Percentiles rank a stretch among this genome's conserved stretches.
Conservation (phyloP, 805 yeast genomes). For the Candida schatavii region DNA sequence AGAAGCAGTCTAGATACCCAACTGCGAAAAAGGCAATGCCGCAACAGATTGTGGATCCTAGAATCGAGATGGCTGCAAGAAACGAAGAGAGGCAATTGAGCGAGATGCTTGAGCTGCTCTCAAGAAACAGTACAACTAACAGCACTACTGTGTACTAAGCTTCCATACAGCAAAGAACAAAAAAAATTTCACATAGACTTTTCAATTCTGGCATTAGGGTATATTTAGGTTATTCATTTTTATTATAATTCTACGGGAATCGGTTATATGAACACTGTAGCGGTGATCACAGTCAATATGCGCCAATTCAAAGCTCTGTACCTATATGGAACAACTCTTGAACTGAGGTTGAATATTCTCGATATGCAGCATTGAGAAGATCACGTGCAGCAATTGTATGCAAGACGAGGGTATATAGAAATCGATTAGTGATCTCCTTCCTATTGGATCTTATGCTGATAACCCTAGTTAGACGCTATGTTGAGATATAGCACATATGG, state of each 20-base stretch:
- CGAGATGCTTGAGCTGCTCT: conserved; percentile 18
- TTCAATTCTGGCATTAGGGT: neutral
- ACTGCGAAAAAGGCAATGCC: neutral
- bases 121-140: neutral
- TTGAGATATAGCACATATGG: too few relatives aligned
- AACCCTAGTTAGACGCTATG: too few relatives aligned
- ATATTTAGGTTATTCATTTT: neutral
- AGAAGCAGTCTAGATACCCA: neutral
- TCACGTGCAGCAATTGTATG: too few relatives aligned
- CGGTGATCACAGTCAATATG: too few relatives aligned
- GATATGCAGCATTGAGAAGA: too few relatives aligned
- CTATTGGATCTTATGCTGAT: too few relatives aligned
- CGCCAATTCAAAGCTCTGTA: too few relatives aligned
- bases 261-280: too few relatives aligned
- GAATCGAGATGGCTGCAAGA: conserved; percentile 33
- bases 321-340: too few relatives aligned
- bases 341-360: too few relatives aligned
- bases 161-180: neutral
- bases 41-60: conserved; percentile 26
- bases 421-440: too few relatives aligned
- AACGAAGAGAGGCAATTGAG: conserved; percentile 34
- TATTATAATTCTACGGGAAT: conserved; percentile 1
- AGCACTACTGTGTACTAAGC: neutral
- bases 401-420: too few relatives aligned
- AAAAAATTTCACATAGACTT: neutral